These are phyloP conservation scores for Pleomassaria siparia DNA, from an alignment of 2,329 filamentous ascomycete species.

Conservation along the genomic window DNA sequence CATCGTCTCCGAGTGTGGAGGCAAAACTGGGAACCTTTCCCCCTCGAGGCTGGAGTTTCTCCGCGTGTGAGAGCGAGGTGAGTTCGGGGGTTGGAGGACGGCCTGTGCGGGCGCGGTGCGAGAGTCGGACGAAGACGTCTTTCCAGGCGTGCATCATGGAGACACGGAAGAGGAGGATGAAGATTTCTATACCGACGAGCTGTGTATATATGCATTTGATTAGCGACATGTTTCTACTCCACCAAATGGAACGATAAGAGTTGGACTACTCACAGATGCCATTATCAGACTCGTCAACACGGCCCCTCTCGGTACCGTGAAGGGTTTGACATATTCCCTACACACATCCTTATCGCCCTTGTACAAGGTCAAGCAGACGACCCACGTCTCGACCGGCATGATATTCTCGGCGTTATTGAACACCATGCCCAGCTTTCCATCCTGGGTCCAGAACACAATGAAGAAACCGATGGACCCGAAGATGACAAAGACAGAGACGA, in stretches of 20 bases:
- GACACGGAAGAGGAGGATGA: conserved; percentile 33
- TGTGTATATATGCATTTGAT: conserved; percentile 10
- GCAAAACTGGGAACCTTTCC: too few relatives aligned
- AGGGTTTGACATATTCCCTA: conserved; percentile 24
- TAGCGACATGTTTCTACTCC: too few relatives aligned
- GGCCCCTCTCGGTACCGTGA: conserved; percentile 18
- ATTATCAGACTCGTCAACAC: conserved; percentile 27
- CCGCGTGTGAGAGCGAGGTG: conserved; percentile 20
- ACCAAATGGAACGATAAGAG: too few relatives aligned
- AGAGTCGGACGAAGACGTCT: conserved; percentile 16
- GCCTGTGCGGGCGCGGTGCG: conserved; percentile 8
- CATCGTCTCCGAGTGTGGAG: background rate
- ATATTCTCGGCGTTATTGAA: conserved; percentile 21
- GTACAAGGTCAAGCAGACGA: conserved; percentile 23
- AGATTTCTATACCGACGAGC: conserved; percentile 40
- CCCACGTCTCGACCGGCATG: conserved; percentile 26
- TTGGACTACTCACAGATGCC: conserved; percentile 32
- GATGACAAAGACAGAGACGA: conserved; percentile 29
- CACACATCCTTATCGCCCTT: conserved; percentile 25
- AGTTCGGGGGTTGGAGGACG: conserved; percentile 17
- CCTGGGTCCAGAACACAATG: conserved; percentile 32
- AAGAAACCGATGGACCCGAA: conserved; percentile 30
- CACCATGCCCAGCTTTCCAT: conserved; percentile 23
- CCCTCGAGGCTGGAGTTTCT: conserved; percentile 9
- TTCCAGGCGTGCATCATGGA: conserved; percentile 31